Evolutionary conservation across 768 basidiomycete species (phyloP).

Genomic region (Lentinus brumalis): DNA sequence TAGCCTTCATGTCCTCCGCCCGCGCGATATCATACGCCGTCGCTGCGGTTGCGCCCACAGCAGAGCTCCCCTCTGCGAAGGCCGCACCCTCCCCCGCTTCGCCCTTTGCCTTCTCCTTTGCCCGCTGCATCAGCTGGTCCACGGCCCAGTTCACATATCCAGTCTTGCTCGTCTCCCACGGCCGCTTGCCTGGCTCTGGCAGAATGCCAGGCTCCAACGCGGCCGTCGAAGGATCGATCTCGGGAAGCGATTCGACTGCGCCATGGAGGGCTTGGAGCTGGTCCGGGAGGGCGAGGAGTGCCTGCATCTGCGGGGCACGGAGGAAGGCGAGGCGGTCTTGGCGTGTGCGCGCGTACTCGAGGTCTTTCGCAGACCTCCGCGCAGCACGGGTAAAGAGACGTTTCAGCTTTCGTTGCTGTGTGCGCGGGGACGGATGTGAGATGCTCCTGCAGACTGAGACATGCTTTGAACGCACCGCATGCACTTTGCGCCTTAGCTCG

Average conservation of each 20-base stretch:
- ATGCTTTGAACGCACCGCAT: constrained; percentile 54
- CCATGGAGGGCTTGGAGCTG: constrained; percentile 48
- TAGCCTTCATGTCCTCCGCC: constrained; percentile 24
- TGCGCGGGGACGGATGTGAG: not conserved
- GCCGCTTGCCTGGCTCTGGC: constrained; percentile 64
- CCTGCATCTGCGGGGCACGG: constrained; percentile 40
- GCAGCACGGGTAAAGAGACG: constrained; percentile 57
- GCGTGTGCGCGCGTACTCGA: constrained; percentile 47
- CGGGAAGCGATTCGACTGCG: constrained; percentile 51
- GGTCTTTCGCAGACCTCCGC: constrained; percentile 47
- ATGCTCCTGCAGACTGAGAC: not conserved
- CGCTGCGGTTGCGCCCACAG: constrained; percentile 21
- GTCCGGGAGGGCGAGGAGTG: constrained; percentile 42
- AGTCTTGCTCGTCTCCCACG: constrained; percentile 74
- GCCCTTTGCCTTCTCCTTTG: constrained; percentile 26
- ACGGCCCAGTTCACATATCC: constrained; percentile 84
- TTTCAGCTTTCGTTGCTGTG: constrained; percentile 68
- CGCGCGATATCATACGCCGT: constrained; percentile 22
- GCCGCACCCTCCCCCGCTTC: constrained; percentile 7
- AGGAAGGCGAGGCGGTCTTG: constrained; percentile 48
- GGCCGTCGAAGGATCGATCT: constrained; percentile 23
- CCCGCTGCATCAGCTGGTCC: constrained; percentile 47
- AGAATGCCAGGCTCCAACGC: constrained; percentile 16
- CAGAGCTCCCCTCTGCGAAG: constrained; percentile 24
- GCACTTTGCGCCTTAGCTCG: constrained; percentile 62